Percentiles rank a stretch among this genome's conserved stretches.
Evolutionary conservation across 2,329 filamentous ascomycete species (phyloP).

Genomic region (Pezicula neosporulosa): DNA sequence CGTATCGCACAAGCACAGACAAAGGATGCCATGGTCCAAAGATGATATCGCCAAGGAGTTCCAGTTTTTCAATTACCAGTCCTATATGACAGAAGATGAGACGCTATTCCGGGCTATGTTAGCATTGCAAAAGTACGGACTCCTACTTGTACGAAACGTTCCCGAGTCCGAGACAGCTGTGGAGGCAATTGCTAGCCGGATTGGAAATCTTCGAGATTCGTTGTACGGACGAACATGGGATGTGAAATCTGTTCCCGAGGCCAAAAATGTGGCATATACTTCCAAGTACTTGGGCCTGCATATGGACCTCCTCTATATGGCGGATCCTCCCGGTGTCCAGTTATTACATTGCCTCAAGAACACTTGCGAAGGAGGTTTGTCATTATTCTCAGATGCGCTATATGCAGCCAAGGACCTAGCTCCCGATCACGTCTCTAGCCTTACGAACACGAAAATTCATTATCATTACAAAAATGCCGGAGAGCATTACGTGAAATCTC

Average conservation of each 20-base stretch:
- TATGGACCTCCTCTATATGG: slow-evolving; percentile 89
- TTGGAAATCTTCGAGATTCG: slow-evolving; percentile 78
- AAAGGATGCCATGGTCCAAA: slow-evolving; percentile 41
- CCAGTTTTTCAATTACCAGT: slow-evolving; percentile 61
- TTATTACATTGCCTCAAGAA: slow-evolving; percentile 87
- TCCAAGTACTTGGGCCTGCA: slow-evolving; percentile 79
- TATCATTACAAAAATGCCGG: slow-evolving; percentile 69
- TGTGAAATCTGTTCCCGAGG: slow-evolving; percentile 74
- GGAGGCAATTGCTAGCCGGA: slow-evolving; percentile 62
- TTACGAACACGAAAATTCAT: slow-evolving; percentile 43
- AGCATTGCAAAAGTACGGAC: slow-evolving; percentile 62
- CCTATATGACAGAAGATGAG: slow-evolving; percentile 61
- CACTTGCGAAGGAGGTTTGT: slow-evolving; percentile 74
- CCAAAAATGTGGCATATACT: slow-evolving; percentile 92
- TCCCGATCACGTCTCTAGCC: slow-evolving; percentile 25
- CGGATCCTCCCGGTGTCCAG: slow-evolving; percentile 76
- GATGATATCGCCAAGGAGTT: slow-evolving; percentile 43
- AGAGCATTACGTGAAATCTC: slow-evolving; percentile 56
- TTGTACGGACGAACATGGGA: slow-evolving; percentile 94
- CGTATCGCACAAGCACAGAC: background rate
- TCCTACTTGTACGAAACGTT: slow-evolving; percentile 74
- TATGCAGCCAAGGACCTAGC: slow-evolving; percentile 48
- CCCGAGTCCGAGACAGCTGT: slow-evolving; percentile 67
- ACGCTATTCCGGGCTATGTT: slow-evolving; percentile 59
- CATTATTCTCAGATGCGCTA: slow-evolving; percentile 78